Evolutionary conservation across 768 basidiomycete genomes (phyloP).

Genomic region (Pisolithus orientalis): DNA sequence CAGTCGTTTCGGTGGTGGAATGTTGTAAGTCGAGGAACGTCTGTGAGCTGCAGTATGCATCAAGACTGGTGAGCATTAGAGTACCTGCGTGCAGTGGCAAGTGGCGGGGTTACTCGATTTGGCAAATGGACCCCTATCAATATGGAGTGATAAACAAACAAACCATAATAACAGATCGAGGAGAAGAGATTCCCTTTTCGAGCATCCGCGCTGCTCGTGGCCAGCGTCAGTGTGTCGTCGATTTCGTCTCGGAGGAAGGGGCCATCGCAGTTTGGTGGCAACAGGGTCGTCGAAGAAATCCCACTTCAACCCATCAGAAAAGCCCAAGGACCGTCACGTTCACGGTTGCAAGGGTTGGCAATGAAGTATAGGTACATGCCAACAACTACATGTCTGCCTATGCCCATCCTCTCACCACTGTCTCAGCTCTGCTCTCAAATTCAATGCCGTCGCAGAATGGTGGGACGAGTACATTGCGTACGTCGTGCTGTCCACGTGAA

Average conservation of each 20-base stretch:
- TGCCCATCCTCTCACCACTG: neutral
- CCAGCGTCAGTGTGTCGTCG: no score
- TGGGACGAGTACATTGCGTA: conserved; percentile 89
- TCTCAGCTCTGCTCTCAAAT: conserved; percentile 73
- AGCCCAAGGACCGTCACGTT: neutral
- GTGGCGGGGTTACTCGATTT: no score
- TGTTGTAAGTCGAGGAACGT: conserved; percentile 22
- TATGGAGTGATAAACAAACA: no score
- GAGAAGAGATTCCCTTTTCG: no score
- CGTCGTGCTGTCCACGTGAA: conserved; percentile 24
- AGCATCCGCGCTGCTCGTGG: no score
- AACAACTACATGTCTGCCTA: neutral
- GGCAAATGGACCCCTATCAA: no score
- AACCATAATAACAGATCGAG: no score
- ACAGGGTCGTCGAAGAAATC: conserved; percentile 15
- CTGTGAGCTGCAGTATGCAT: conserved; percentile 22
- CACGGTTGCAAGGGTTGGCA: conserved; percentile 8
- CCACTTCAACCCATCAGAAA: conserved; percentile 14
- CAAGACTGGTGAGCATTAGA: no score
- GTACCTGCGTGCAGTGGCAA: no score
- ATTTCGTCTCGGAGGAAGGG: neutral
- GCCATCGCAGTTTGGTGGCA: neutral
- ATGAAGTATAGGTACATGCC: conserved; percentile 32
- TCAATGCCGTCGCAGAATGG: conserved; percentile 90
- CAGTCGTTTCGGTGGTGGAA: conserved; percentile 1